phyloP scores from a whole-genome alignment of 305 asterid genomes.

The Fraxinus platypoda region DNA sequence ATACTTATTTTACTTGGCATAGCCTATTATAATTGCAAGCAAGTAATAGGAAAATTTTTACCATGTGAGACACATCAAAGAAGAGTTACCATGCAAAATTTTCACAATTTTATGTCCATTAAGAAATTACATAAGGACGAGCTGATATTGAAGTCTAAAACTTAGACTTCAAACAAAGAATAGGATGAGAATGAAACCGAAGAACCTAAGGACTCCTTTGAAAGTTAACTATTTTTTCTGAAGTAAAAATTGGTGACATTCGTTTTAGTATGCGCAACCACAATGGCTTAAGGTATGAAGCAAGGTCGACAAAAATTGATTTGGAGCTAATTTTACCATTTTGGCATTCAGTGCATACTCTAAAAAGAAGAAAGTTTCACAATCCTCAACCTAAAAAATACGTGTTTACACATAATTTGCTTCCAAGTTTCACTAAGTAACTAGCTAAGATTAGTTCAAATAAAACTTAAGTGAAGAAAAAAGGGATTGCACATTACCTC shows the following conservation, averaged over 20 bases:
- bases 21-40: neutral
- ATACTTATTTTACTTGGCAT: neutral
- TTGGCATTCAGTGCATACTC: neutral
- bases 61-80: neutral
- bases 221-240: neutral
- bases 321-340: neutral
- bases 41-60: neutral
- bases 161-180: neutral
- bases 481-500: slow-evolving; percentile 41
- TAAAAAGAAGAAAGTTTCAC: neutral
- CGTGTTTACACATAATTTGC: neutral
- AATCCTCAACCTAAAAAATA: neutral
- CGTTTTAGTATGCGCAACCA: neutral
- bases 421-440: neutral
- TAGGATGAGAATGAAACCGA: neutral
- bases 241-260: neutral
- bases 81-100: neutral
- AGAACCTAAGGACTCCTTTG: neutral
- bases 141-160: neutral
- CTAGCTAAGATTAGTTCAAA: neutral
- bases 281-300: neutral
- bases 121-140: neutral
- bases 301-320: neutral
- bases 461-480: neutral
- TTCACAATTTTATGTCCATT: neutral